Conservation (phyloP, 129 eudicot species). For the Lonicera japonica region DNA sequence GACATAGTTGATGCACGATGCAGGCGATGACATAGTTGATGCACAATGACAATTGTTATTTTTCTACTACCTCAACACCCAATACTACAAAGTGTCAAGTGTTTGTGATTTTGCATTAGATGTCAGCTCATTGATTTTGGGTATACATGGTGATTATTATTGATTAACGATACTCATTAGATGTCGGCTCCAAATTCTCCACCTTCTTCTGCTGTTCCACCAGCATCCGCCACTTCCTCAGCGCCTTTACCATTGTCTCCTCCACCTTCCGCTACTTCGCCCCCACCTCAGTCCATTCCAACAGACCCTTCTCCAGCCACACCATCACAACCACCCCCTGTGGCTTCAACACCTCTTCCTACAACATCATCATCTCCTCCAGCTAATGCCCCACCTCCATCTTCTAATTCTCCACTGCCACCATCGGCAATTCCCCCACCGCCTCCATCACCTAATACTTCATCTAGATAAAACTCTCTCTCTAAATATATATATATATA, state of each 20-base stretch:
- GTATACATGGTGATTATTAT: neutral
- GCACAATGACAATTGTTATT: too few relatives aligned
- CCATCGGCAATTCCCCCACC: constrained; percentile 23
- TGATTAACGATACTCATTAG: neutral
- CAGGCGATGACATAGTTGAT: too few relatives aligned
- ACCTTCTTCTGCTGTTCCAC: constrained; percentile 20
- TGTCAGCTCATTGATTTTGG: too few relatives aligned
- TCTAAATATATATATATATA: too few relatives aligned
- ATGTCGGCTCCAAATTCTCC: constrained; percentile 26
- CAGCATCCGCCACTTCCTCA: constrained; percentile 17
- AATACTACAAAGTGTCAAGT: too few relatives aligned
- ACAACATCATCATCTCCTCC: too few relatives aligned
- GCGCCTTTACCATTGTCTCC: neutral
- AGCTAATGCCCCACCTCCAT: constrained; percentile 1
- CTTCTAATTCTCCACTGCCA: constrained; percentile 15
- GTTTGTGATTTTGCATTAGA: too few relatives aligned
- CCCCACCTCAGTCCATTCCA: constrained; percentile 9
- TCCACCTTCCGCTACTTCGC: constrained; percentile 8
- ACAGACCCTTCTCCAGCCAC: constrained; percentile 18
- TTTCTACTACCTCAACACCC: too few relatives aligned
- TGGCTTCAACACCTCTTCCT: constrained; percentile 25
- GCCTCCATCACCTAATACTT: constrained; percentile 17
- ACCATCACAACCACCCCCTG: constrained; percentile 8
- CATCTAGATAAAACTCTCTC: too few relatives aligned
- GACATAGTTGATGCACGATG: too few relatives aligned